Percentiles rank a stretch among this genome's conserved stretches.
These are phyloP conservation scores for Dactylis glomerata DNA, from an alignment of 176 grass and related monocot genomes.

Conservation along the genomic window DNA sequence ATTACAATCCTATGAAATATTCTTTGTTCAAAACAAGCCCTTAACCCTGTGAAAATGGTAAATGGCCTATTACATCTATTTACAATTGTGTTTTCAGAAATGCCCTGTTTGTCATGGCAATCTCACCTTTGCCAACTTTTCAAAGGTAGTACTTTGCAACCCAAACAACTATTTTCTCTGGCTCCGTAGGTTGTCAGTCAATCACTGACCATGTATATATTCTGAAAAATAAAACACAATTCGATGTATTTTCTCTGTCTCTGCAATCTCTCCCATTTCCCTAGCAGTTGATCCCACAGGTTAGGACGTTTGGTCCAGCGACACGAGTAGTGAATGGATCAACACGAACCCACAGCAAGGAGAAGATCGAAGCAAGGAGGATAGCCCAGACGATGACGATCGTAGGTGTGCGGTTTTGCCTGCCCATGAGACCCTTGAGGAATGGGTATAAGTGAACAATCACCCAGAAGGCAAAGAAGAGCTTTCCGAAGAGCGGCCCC, in stretches of 20 bases:
- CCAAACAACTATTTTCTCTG: background rate
- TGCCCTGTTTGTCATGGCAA: background rate
- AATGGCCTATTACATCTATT: constrained; percentile 14
- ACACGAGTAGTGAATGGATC: constrained; percentile 84
- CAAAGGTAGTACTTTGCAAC: background rate
- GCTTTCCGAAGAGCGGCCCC: constrained; percentile 90
- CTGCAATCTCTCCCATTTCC: constrained; percentile 33
- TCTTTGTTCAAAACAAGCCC: background rate
- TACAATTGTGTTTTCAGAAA: constrained; percentile 6
- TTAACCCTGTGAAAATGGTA: background rate
- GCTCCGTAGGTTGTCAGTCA: background rate
- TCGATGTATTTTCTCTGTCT: constrained; percentile 24
- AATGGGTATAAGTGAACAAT: constrained; percentile 95
- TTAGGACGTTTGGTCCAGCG: constrained; percentile 68
- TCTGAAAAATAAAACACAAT: constrained; percentile 39
- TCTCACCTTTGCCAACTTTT: background rate
- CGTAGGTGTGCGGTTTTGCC: constrained; percentile 83
- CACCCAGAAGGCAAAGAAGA: constrained; percentile 97
- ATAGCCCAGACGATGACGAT: constrained; percentile 93
- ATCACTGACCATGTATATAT: constrained; percentile 13
- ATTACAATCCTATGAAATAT: background rate
- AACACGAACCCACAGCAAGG: constrained; percentile 82
- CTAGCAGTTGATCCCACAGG: constrained; percentile 96
- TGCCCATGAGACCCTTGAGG: constrained; percentile 94
- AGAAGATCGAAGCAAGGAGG: constrained; percentile 84